Percentiles rank a stretch among this genome's conserved stretches.
Evolutionary conservation across 805 yeast species (phyloP).

Genomic region (Jamesozyma piceae): DNA sequence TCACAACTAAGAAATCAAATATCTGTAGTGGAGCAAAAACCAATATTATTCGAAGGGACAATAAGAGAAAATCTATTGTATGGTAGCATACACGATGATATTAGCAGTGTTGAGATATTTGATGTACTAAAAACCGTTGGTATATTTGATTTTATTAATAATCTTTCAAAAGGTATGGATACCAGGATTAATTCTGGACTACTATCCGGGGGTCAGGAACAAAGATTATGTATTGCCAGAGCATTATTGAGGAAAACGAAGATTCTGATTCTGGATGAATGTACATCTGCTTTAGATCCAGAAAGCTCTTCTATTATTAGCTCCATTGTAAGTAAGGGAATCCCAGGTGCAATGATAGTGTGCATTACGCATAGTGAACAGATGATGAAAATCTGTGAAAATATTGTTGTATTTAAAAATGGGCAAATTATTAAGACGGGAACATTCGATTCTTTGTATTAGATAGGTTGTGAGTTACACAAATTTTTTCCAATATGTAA

Average conservation of each 20-base stretch:
- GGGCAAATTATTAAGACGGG: constrained; percentile 46
- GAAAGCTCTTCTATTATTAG: constrained; percentile 45
- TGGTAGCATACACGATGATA: constrained; percentile 34
- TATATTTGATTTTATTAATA: constrained; percentile 44
- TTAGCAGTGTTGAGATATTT: constrained; percentile 31
- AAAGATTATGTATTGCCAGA: constrained; percentile 75
- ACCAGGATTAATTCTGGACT: constrained; percentile 45
- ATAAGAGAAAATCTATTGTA: constrained; percentile 62
- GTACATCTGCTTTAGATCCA: constrained; percentile 79
- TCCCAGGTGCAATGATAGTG: constrained; percentile 40
- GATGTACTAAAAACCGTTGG: constrained; percentile 38
- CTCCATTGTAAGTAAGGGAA: constrained; percentile 35
- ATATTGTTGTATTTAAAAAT: constrained; percentile 38
- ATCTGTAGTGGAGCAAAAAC: constrained; percentile 68
- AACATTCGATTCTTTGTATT: constrained; percentile 20
- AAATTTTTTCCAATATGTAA: background rate
- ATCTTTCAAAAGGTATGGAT: constrained; percentile 49
- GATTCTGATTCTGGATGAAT: constrained; percentile 68
- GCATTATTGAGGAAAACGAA: constrained; percentile 64
- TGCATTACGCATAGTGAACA: constrained; percentile 68
- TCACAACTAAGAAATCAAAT: constrained; percentile 43
- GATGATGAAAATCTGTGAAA: constrained; percentile 51
- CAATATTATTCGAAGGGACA: constrained; percentile 64
- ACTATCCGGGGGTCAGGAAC: constrained; percentile 87
- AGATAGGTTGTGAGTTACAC: constrained; percentile 2